Evolutionary conservation across 2,329 filamentous ascomycete species (phyloP).

Genomic region (Penicillium rolfsii): DNA sequence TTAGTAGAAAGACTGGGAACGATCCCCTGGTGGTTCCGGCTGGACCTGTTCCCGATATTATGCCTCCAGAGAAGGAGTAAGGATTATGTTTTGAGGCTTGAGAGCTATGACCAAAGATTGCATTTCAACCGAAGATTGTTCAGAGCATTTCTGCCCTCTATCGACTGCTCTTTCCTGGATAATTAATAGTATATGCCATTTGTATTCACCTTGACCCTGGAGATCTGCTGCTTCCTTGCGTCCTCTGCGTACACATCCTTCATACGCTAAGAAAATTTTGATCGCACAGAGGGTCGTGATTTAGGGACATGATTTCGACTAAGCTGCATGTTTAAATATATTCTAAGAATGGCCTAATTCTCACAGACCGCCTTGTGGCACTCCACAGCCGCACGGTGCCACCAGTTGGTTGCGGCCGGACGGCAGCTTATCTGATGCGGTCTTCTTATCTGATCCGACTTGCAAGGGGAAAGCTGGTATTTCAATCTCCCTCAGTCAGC

Average conservation of each 20-base stretch:
- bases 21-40: constrained; percentile 31
- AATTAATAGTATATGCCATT: background rate
- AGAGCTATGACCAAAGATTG: background rate
- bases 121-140: background rate
- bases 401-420: background rate
- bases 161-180: background rate
- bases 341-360: constrained; percentile 9
- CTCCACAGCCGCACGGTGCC: background rate
- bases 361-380: background rate
- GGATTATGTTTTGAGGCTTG: background rate
- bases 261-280: background rate
- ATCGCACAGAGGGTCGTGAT: background rate
- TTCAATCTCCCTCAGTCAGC: constrained; percentile 3
- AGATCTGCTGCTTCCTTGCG: background rate
- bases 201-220: too few relatives aligned
- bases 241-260: background rate
- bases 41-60: constrained; percentile 34
- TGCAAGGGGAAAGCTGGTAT: background rate
- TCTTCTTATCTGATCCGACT: constrained; percentile 32
- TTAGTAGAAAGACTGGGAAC: constrained; percentile 26
- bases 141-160: background rate
- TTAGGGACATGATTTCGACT: background rate
- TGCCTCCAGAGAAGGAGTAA: constrained; percentile 22
- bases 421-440: constrained; percentile 25
- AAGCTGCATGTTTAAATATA: too few relatives aligned